These are phyloP conservation scores for Russula brevipes DNA, from an alignment of 768 basidiomycete species.

Conservation along the genomic window DNA sequence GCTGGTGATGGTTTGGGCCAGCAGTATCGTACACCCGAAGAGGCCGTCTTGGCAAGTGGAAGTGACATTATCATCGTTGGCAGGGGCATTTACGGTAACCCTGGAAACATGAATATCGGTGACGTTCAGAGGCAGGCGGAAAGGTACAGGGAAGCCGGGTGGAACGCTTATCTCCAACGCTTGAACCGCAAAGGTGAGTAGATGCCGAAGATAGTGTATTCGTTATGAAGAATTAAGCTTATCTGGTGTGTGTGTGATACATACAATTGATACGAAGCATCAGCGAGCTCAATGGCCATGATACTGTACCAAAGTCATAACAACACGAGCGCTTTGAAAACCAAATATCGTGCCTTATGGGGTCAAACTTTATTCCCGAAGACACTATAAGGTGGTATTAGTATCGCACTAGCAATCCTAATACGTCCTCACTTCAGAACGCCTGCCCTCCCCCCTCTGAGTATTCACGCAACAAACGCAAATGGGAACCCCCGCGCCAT, in stretches of 20 bases:
- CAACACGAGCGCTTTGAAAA: too few species aligned
- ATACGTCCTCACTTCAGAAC: too few species aligned
- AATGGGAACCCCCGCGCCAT: background rate
- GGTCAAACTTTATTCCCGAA: too few species aligned
- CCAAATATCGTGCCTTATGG: too few species aligned
- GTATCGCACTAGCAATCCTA: too few species aligned
- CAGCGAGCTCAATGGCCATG: background rate
- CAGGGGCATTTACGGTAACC: constrained; percentile 81
- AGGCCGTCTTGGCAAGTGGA: constrained; percentile 75
- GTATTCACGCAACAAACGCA: background rate
- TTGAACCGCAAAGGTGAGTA: constrained; percentile 1
- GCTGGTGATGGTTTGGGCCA: constrained; percentile 47
- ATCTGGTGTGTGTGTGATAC: background rate
- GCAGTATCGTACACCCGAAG: constrained; percentile 80
- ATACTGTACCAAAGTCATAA: too few species aligned
- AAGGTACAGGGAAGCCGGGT: constrained; percentile 79
- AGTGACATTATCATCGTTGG: constrained; percentile 98
- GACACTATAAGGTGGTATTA: too few species aligned
- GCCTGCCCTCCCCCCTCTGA: background rate
- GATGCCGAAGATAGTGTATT: background rate
- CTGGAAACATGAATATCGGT: constrained; percentile 40
- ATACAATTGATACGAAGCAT: background rate
- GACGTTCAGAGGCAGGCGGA: constrained; percentile 68
- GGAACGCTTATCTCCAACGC: constrained; percentile 76
- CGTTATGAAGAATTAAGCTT: background rate